Conservation (phyloP, 2,329 filamentous ascomycete genomes). For the Hirsutella thompsonii region DNA sequence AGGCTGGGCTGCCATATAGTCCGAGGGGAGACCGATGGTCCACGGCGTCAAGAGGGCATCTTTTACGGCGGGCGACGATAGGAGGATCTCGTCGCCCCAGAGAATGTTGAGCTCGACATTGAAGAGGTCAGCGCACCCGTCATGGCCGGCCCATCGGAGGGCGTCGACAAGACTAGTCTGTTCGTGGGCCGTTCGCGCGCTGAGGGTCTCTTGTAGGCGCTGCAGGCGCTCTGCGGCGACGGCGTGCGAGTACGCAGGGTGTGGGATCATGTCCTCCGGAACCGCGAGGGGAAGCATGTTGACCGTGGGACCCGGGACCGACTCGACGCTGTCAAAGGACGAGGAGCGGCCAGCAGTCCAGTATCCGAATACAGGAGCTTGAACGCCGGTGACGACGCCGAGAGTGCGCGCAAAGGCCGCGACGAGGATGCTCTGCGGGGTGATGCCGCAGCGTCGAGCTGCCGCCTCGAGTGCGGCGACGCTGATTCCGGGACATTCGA, state of each 20-base stretch:
- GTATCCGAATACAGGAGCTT: background rate
- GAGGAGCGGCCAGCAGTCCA: background rate
- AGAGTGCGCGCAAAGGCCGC: conserved; percentile 4
- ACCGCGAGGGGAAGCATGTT: background rate
- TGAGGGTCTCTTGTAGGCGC: background rate
- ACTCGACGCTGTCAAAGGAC: background rate
- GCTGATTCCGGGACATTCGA: conserved; percentile 3
- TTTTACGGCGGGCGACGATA: background rate
- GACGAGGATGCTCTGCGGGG: conserved; percentile 2
- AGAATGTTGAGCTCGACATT: conserved; percentile 3
- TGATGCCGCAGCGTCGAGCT: conserved; percentile 1
- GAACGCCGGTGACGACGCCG: background rate
- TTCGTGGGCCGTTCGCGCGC: conserved; percentile 2
- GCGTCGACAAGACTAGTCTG: conserved; percentile 3
- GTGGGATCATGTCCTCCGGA: background rate
- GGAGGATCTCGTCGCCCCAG: conserved; percentile 1
- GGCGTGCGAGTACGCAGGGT: background rate
- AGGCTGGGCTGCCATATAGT: background rate
- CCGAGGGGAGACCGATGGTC: background rate
- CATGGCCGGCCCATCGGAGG: background rate
- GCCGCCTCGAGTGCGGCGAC: conserved; percentile 2
- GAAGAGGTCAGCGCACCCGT: background rate
- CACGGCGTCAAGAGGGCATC: background rate
- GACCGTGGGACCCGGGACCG: background rate
- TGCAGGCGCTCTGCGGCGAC: background rate